Evolutionary conservation across 768 basidiomycete species (phyloP).

Genomic region (Lenzites betulinus): DNA sequence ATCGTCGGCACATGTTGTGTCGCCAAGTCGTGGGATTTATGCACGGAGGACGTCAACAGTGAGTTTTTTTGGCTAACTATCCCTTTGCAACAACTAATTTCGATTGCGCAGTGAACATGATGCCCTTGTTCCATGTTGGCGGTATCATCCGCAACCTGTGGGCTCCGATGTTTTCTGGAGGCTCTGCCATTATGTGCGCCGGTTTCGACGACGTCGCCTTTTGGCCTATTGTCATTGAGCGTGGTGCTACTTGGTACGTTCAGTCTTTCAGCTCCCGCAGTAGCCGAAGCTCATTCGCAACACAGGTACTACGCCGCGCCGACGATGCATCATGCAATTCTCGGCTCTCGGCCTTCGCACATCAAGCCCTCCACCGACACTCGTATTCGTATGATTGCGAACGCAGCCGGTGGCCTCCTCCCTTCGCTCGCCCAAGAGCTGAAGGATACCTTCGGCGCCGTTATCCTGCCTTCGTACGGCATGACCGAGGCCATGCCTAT

Average conservation of each 20-base stretch:
- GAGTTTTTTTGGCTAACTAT: slow-evolving; percentile 17
- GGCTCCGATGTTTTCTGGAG: slow-evolving; percentile 18
- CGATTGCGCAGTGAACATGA: slow-evolving; percentile 25
- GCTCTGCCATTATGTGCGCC: slow-evolving; percentile 16
- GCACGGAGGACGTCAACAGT: slow-evolving; percentile 48
- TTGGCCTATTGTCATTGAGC: slow-evolving; percentile 37
- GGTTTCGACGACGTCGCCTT: slow-evolving; percentile 18
- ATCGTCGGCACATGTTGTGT: slow-evolving; percentile 48
- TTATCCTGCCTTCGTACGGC: slow-evolving; percentile 61
- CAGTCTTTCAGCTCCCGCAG: neutral
- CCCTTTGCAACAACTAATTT: neutral
- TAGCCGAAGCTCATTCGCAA: neutral
- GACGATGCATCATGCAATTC: slow-evolving; percentile 52
- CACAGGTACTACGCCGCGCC: slow-evolving; percentile 53
- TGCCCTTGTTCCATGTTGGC: slow-evolving; percentile 20
- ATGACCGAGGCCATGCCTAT: slow-evolving; percentile 62
- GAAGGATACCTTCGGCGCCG: slow-evolving; percentile 50
- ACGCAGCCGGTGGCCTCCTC: slow-evolving; percentile 54
- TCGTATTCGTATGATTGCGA: slow-evolving; percentile 48
- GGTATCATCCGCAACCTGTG: slow-evolving; percentile 17
- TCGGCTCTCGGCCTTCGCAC: slow-evolving; percentile 38
- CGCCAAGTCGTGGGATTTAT: slow-evolving; percentile 45
- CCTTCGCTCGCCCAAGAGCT: slow-evolving; percentile 53
- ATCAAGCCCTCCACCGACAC: slow-evolving; percentile 37
- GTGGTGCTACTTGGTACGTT: slow-evolving; percentile 54